Conservation (phyloP, 345 rosid species). For the Cardamine chenopodiifolia region DNA sequence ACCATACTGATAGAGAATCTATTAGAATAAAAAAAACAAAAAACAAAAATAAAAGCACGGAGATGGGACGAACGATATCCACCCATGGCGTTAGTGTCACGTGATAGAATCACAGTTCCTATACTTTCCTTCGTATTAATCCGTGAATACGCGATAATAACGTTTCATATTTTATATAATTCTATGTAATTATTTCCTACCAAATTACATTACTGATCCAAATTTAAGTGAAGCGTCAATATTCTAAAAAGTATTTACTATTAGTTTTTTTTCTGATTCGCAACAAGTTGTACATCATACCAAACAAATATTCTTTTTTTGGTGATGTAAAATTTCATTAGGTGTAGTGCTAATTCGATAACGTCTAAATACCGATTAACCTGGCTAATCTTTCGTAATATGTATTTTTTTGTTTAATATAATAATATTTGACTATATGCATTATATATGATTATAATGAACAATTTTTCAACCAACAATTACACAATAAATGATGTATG, state of each 20-base stretch:
- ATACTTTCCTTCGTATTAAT: not conserved
- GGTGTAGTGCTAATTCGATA: not conserved
- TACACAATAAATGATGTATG: no score
- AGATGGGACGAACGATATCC: conserved; percentile 15
- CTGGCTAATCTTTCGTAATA: not conserved
- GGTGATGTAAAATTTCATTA: not conserved
- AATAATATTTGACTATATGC: no score
- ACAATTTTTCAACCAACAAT: no score
- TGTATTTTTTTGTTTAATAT: no score
- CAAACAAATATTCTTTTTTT: not conserved
- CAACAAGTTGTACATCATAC: no score
- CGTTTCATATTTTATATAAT: not conserved
- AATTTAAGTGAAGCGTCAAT: not conserved
- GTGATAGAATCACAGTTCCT: conserved; percentile 27
- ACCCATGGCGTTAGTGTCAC: conserved; percentile 36
- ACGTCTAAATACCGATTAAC: not conserved
- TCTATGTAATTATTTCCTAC: not conserved
- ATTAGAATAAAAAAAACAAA: not conserved
- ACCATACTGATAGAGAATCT: conserved; percentile 20
- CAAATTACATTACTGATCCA: not conserved
- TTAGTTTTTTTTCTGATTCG: not conserved
- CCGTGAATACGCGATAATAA: conserved; percentile 7
- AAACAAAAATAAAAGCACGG: not conserved
- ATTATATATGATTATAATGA: no score
- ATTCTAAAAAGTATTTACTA: not conserved